A percentile compares a stretch with the other conserved stretches of the same genome.
These are phyloP conservation scores for Penicillium verrucosum DNA, from an alignment of 2,329 filamentous ascomycete genomes.

Conservation along the genomic window DNA sequence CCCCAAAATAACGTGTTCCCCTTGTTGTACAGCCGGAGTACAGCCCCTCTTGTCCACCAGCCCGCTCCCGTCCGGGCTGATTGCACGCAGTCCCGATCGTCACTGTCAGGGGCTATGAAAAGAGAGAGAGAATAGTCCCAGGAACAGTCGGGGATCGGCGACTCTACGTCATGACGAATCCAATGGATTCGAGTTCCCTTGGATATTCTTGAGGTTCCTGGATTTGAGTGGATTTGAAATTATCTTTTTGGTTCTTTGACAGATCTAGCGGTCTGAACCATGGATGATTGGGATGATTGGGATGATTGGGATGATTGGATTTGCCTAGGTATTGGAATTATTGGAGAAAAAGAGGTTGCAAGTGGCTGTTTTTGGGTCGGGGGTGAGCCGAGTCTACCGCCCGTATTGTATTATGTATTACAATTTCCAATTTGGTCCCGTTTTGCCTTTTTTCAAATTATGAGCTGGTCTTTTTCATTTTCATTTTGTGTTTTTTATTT, in stretches of 20 bases:
- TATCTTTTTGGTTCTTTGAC: background rate
- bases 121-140: background rate
- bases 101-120: slow-evolving; percentile 16
- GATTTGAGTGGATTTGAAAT: background rate
- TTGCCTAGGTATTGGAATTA: too few species aligned
- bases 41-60: background rate
- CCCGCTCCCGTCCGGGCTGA: background rate
- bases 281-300: background rate
- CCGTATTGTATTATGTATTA: background rate
- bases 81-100: slow-evolving; percentile 16
- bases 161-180: slow-evolving; percentile 3
- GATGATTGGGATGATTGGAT: too few species aligned
- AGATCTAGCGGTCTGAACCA: slow-evolving; percentile 2
- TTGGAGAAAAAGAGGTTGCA: background rate
- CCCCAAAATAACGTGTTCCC: background rate
- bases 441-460: background rate
- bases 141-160: slow-evolving; percentile 2
- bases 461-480: background rate
- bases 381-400: slow-evolving; percentile 4
- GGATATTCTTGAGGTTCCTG: background rate
- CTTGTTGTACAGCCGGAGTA: background rate
- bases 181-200: background rate
- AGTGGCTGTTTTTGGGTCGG: slow-evolving; percentile 7
- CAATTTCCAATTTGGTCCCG: background rate
- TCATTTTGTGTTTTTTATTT: background rate